Evolutionary conservation across 1,284 basidiomycete genomes (phyloP).

Genomic region (Trichosporon sp.): DNA sequence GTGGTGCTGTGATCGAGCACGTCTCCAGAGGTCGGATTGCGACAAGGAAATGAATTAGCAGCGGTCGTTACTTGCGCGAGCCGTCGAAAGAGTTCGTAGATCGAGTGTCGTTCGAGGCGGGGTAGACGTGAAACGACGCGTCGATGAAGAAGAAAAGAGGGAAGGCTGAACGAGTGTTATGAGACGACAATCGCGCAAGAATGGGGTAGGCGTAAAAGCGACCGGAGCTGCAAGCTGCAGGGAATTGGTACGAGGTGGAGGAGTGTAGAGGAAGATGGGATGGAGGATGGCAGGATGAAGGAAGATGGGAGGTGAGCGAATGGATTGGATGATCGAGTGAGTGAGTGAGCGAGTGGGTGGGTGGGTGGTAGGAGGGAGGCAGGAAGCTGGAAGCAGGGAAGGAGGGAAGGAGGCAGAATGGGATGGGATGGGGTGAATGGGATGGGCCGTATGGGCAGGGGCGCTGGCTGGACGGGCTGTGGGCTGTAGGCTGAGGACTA

Average conservation of each 20-base stretch:
- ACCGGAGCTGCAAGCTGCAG: background rate
- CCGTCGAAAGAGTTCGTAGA: background rate
- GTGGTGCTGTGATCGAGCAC: background rate
- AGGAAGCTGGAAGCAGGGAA: background rate
- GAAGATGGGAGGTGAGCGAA: background rate
- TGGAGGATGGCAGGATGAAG: background rate
- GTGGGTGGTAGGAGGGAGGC: background rate
- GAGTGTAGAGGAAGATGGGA: background rate
- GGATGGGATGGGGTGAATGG: background rate
- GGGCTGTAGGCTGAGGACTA: no score
- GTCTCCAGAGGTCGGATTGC: background rate
- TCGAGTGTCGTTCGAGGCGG: background rate
- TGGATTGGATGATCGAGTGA: conserved; percentile 3
- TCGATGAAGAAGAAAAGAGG: background rate
- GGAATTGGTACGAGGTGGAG: background rate
- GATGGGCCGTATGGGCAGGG: background rate
- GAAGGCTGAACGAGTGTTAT: conserved; percentile 1
- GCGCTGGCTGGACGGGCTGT: background rate
- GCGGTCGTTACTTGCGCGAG: background rate
- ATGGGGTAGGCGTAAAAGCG: background rate
- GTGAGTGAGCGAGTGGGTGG: no score
- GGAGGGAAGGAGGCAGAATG: background rate
- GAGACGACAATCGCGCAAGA: conserved; percentile 3
- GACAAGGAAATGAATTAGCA: background rate
- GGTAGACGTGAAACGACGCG: background rate